phyloP scores from a whole-genome alignment of 768 basidiomycete species.

The Lentinus brumalis region DNA sequence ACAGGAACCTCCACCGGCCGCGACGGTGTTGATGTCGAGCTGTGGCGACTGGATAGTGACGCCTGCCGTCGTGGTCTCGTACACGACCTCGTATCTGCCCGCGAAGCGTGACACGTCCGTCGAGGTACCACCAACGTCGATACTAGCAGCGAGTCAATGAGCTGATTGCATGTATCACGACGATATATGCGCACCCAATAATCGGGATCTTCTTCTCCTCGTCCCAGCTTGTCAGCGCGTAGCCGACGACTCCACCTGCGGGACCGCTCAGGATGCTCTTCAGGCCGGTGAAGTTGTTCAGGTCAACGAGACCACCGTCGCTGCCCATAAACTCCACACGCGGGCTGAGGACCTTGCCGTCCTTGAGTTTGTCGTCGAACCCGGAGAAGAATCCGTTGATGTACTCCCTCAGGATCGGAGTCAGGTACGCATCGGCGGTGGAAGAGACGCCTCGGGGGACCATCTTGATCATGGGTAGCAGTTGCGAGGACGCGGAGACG shows the following conservation, averaged over 20 bases:
- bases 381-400: conserved; percentile 90
- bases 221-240: conserved; percentile 92
- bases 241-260: conserved; percentile 95
- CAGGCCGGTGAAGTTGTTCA: conserved; percentile 85
- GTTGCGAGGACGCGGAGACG: conserved; percentile 82
- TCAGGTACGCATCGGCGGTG: conserved; percentile 94
- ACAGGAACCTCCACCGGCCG: conserved; percentile 92
- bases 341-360: conserved; percentile 57
- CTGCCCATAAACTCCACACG: conserved; percentile 96
- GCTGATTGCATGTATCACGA: not conserved
- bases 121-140: conserved; percentile 94
- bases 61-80: conserved; percentile 94
- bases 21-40: conserved; percentile 94
- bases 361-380: conserved; percentile 75
- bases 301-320: conserved; percentile 83
- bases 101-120: conserved; percentile 95
- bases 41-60: conserved; percentile 92
- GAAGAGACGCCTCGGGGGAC: conserved; percentile 91
- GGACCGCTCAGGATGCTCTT: conserved; percentile 94
- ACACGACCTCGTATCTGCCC: conserved; percentile 89
- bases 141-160: conserved; percentile 39
- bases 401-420: conserved; percentile 82
- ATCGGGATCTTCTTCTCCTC: conserved; percentile 67
- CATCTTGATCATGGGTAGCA: conserved; percentile 96
- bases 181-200: conserved; percentile 66